phyloP scores from a whole-genome alignment of 208 protist genomes.

The Leishmania major region DNA sequence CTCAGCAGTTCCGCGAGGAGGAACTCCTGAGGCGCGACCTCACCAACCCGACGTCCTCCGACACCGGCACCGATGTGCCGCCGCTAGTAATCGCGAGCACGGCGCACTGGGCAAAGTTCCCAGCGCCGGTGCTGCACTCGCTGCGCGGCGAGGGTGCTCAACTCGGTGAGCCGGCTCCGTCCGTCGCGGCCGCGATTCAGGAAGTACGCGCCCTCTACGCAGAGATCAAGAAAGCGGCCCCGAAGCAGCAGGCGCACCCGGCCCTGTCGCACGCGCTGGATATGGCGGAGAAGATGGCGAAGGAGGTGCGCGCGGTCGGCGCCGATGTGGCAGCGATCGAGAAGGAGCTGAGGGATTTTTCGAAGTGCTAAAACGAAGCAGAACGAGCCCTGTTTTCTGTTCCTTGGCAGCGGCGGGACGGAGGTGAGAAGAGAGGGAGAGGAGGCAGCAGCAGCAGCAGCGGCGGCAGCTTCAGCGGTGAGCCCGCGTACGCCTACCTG shows the following conservation, averaged over 20 bases:
- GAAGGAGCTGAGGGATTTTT: conserved; percentile 46
- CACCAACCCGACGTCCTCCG: conserved; percentile 19
- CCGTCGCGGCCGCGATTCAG: conserved; percentile 19
- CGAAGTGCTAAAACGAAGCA: background rate
- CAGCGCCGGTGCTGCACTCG: conserved; percentile 72
- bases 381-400: background rate
- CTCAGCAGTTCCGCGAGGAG: conserved; percentile 52
- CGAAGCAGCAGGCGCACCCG: conserved; percentile 47
- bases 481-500: background rate
- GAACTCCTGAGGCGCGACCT: conserved; percentile 34
- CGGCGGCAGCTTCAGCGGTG: too few species aligned
- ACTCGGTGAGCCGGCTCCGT: conserved; percentile 15
- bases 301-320: conserved; percentile 30
- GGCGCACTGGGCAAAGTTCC: conserved; percentile 90
- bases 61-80: conserved; percentile 24
- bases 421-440: background rate
- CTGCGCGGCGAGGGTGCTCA: conserved; percentile 50
- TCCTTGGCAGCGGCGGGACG: background rate
- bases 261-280: conserved; percentile 42
- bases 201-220: conserved; percentile 24
- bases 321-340: conserved; percentile 37
- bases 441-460: background rate
- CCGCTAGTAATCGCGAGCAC: conserved; percentile 80
- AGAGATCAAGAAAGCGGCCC: conserved; percentile 13
- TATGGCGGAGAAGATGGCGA: conserved; percentile 31